Base-by-base conservation (phyloP, 352 stramenopile species). In the Globisporangium polare region DNA sequence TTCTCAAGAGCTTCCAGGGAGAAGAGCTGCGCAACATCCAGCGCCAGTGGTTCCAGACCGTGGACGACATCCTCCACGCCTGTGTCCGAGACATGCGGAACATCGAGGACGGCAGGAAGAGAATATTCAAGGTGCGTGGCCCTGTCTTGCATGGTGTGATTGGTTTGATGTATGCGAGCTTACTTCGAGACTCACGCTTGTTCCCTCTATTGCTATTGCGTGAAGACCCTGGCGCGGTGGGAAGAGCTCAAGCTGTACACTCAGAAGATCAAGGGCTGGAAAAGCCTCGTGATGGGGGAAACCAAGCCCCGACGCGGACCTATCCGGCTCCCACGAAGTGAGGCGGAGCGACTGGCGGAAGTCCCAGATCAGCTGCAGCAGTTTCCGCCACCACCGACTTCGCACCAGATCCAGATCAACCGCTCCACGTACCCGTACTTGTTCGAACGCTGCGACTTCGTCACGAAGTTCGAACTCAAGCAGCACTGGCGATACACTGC, bases 401-500 rank as follows among this genome's bases (percentile, higher is more conserved):
- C 75, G 53, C 35, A 69, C 65, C 8, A 72, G 77, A 15, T 88
- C 18, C 77, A 88, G 37, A 77, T 94, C 46, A 75, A 93, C 60
- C 86, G 86, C 17, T 78, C 83, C 15, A 93, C 78, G 59, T 91
- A 86, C 54, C 78, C 86, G 22, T 75, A 77, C 53, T 66, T 94
- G 20, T 94, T 91, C 54, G 86, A 94, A 63, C 78, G 78, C 6
- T 42, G 26, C 15, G 71, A 82, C 45, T 92, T 94, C 41, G 68
- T 74, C 15, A 78, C 59, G 39, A 77, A 79, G 52, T 77, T 66
- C 12, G 86, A 90, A 17, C 69, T 86, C 20, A 92, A 90, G 63
- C 80, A 92, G 68, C 86, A 95, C 51, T 95, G 86, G 86, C 78
- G 86, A 7, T 91, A 80, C 68, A 91, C 86, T 3, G 77, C 78